A percentile compares a stretch with the other conserved stretches of the same genome.
Conservation (phyloP, 306 rosid genomes). For the Carpinus fangiana region DNA sequence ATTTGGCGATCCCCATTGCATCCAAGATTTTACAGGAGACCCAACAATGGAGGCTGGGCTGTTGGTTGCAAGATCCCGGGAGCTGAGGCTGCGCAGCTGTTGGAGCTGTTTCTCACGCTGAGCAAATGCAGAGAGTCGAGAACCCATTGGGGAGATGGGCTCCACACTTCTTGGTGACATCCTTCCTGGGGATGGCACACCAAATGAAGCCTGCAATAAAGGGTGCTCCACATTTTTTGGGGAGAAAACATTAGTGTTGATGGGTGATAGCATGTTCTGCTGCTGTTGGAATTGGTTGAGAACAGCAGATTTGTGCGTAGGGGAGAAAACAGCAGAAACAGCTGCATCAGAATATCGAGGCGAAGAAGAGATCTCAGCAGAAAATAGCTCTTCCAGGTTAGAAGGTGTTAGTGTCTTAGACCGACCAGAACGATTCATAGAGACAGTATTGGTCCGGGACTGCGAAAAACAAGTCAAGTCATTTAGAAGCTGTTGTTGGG, state of each 20-base stretch:
- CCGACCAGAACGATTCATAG: slow-evolving; percentile 57
- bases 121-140: slow-evolving; percentile 54
- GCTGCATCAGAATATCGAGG: slow-evolving; percentile 74
- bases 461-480: slow-evolving; percentile 69
- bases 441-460: slow-evolving; percentile 43
- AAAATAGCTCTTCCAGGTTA: slow-evolving; percentile 81
- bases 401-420: slow-evolving; percentile 73
- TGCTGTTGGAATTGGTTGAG: slow-evolving; percentile 81
- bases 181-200: slow-evolving; percentile 78
- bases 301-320: slow-evolving; percentile 74
- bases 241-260: slow-evolving; percentile 64
- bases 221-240: slow-evolving; percentile 71
- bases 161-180: slow-evolving; percentile 85
- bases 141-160: slow-evolving; percentile 71
- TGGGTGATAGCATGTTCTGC: slow-evolving; percentile 72
- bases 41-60: slow-evolving; percentile 52
- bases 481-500: slow-evolving; percentile 64
- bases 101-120: slow-evolving; percentile 71
- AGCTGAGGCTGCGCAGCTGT: slow-evolving; percentile 67
- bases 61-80: slow-evolving; percentile 70
- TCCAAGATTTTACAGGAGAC: slow-evolving; percentile 66
- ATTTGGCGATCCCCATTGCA: slow-evolving; percentile 77
- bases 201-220: slow-evolving; percentile 59
- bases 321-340: slow-evolving; percentile 62
- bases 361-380: slow-evolving; percentile 70